Percentiles rank a stretch among this genome's conserved stretches.
Evolutionary conservation across 2,329 filamentous ascomycete species (phyloP).

Genomic region (Aureobasidium sp.): DNA sequence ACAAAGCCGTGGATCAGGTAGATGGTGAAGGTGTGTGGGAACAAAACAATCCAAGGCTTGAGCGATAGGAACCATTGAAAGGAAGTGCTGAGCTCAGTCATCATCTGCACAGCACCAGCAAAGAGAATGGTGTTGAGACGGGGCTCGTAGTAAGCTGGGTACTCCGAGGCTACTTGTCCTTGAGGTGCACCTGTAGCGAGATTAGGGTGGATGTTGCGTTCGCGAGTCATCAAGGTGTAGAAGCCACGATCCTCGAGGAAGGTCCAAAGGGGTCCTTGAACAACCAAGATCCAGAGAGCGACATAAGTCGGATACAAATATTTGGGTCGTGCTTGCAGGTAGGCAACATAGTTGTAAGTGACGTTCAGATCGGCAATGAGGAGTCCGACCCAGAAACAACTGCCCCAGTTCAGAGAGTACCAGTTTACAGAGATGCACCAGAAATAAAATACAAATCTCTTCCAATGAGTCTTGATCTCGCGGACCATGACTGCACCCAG

Average conservation of each 20-base stretch:
- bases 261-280: slow-evolving; percentile 28
- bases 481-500: slow-evolving; percentile 37
- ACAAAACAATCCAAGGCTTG: slow-evolving; percentile 35
- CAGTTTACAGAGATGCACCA: slow-evolving; percentile 40
- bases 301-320: slow-evolving; percentile 34
- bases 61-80: slow-evolving; percentile 37
- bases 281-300: slow-evolving; percentile 19
- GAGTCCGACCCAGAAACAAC: slow-evolving; percentile 40
- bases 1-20: slow-evolving; percentile 43
- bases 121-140: slow-evolving; percentile 40
- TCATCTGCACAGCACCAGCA: slow-evolving; percentile 28
- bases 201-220: slow-evolving; percentile 40
- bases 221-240: slow-evolving; percentile 34
- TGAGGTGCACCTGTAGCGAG: slow-evolving; percentile 31
- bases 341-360: slow-evolving; percentile 39
- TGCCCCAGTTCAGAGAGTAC: slow-evolving; percentile 42
- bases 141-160: slow-evolving; percentile 39
- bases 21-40: slow-evolving; percentile 45
- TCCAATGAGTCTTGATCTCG: slow-evolving; percentile 40
- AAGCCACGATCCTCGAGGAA: slow-evolving; percentile 31
- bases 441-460: slow-evolving; percentile 39
- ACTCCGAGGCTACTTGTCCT: slow-evolving; percentile 29
- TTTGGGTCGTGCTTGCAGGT: slow-evolving; percentile 29
- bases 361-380: slow-evolving; percentile 42
- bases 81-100: slow-evolving; percentile 30